Evolutionary conservation across 176 grass and related monocot species (phyloP).

Genomic region (Bothriochloa decipiens): DNA sequence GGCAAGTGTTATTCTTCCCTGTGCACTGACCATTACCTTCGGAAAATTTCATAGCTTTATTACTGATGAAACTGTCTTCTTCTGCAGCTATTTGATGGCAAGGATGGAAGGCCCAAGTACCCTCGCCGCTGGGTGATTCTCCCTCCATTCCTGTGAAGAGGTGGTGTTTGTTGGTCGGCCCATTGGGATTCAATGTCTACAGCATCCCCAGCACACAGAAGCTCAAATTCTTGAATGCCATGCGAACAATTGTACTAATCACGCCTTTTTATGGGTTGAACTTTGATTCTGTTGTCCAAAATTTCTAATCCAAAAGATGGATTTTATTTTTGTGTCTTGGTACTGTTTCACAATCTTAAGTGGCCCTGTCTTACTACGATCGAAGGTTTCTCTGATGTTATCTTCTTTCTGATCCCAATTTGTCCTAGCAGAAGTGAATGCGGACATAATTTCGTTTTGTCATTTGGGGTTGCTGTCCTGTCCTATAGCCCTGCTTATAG

Average conservation of each 20-base stretch:
- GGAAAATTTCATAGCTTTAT: too few species aligned
- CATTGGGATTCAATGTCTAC: constrained; percentile 1
- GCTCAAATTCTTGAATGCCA: constrained; percentile 7
- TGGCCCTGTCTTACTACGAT: too few species aligned
- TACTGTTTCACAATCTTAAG: neutral
- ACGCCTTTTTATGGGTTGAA: constrained; percentile 15
- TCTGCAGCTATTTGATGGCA: constrained; percentile 90
- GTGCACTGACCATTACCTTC: neutral
- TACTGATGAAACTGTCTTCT: too few species aligned
- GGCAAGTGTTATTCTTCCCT: constrained; percentile 48
- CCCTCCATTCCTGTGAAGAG: constrained; percentile 79
- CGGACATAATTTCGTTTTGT: too few species aligned
- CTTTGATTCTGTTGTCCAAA: neutral
- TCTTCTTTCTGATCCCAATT: neutral
- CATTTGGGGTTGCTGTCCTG: too few species aligned
- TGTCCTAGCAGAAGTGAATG: too few species aligned
- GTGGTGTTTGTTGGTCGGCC: neutral
- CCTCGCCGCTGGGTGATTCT: constrained; percentile 92
- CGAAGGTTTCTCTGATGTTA: constrained; percentile 20
- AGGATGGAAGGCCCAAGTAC: constrained; percentile 76
- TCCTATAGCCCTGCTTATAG: too few species aligned
- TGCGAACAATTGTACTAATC: constrained; percentile 30
- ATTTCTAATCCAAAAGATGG: constrained; percentile 30
- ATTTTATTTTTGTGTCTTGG: neutral
- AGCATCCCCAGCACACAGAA: neutral